These are phyloP conservation scores for Suhomyces sp. DNA, from an alignment of 805 yeast species.

Conservation along the genomic window DNA sequence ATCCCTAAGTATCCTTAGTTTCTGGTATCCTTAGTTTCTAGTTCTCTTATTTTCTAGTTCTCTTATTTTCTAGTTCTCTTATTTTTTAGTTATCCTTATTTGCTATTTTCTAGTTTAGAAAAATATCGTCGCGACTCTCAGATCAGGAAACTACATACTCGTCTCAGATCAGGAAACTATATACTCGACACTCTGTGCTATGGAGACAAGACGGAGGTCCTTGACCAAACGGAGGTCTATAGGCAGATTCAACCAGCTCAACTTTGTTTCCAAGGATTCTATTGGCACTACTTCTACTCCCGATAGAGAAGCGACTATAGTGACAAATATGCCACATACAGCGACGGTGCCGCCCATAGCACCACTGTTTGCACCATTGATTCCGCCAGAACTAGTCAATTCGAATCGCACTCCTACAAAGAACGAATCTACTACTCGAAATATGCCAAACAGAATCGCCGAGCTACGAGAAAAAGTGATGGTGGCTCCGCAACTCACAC, in stretches of 20 bases:
- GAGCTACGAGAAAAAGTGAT: slow-evolving; percentile 6
- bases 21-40: no score
- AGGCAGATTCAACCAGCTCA: slow-evolving; percentile 4
- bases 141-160: no score
- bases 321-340: neutral
- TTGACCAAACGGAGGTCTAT: neutral
- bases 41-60: no score
- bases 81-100: neutral
- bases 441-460: slow-evolving; percentile 3
- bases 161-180: no score
- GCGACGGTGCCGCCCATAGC: neutral
- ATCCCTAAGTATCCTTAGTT: no score
- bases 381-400: neutral
- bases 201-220: slow-evolving; percentile 3
- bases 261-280: neutral
- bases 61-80: no score
- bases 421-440: neutral
- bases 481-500: slow-evolving; percentile 4
- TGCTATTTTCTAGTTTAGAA: neutral
- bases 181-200: no score
- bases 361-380: neutral
- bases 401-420: neutral
- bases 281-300: neutral
- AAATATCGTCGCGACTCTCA: no score
- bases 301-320: neutral